Percentiles rank a stretch among this genome's conserved stretches.
Conservation (phyloP, 129 eudicot species). For the Heracleum sosnowskyi region DNA sequence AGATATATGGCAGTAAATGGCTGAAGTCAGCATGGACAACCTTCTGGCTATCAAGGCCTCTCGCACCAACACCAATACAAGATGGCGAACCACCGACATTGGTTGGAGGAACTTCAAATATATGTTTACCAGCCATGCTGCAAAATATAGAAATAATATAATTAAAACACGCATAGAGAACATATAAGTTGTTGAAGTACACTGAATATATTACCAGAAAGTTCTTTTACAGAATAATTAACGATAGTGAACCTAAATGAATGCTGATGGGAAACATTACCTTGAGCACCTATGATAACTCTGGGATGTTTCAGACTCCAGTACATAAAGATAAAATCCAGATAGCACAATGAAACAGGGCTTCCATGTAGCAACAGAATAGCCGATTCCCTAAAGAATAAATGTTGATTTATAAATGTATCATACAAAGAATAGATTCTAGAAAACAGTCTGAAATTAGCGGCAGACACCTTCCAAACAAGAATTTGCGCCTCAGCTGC, state of each 20-base stretch:
- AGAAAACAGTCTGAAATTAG: not conserved
- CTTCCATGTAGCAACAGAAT: slow-evolving; percentile 94
- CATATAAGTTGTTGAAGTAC: not conserved
- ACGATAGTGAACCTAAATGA: slow-evolving; percentile 4
- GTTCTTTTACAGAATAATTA: not conserved
- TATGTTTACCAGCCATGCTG: slow-evolving; percentile 98
- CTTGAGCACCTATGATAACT: slow-evolving; percentile 78
- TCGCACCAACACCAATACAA: slow-evolving; percentile 63
- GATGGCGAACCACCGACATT: slow-evolving; percentile 84
- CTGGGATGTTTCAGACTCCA: slow-evolving; percentile 64
- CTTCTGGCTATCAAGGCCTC: slow-evolving; percentile 88
- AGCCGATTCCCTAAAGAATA: slow-evolving; percentile 81
- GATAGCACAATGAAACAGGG: slow-evolving; percentile 73
- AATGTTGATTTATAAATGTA: not conserved
- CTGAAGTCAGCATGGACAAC: slow-evolving; percentile 32
- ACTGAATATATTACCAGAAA: not conserved
- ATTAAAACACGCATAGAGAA: not conserved
- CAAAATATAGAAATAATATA: slow-evolving; percentile 16
- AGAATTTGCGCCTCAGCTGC: slow-evolving; percentile 71
- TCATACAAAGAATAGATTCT: not conserved
- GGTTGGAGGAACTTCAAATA: slow-evolving; percentile 73
- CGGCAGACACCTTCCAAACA: slow-evolving; percentile 73
- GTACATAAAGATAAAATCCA: slow-evolving; percentile 64
- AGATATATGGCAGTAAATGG: not conserved
- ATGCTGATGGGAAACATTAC: slow-evolving; percentile 27